A percentile compares a stretch with the other conserved stretches of the same genome.
phyloP scores from a whole-genome alignment of 257 asterid genomes.

The Verbena officinalis region DNA sequence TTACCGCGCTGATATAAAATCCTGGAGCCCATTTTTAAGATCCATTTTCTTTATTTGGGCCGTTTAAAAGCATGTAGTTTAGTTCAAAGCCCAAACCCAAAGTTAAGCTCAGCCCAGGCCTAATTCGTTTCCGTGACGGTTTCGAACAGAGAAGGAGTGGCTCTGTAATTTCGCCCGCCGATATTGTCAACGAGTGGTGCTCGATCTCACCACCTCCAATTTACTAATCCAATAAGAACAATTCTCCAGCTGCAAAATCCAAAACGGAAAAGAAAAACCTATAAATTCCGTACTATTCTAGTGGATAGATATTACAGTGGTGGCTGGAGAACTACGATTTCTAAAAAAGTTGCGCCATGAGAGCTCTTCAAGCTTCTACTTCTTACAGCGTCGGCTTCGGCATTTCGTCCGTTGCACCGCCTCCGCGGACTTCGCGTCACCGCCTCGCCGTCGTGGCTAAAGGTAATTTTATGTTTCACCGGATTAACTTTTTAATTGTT shows the following conservation, averaged over 20 bases:
- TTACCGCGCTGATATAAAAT: not conserved
- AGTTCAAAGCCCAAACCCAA: slow-evolving; percentile 19
- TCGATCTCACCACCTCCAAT: slow-evolving; percentile 30
- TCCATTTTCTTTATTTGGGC: not conserved
- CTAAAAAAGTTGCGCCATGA: slow-evolving; percentile 49
- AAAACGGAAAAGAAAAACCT: not conserved
- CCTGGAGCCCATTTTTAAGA: not conserved
- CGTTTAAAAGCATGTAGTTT: not conserved
- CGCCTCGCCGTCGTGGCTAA: slow-evolving; percentile 49
- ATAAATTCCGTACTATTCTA: not conserved
- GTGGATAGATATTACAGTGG: slow-evolving; percentile 20
- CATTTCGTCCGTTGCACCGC: slow-evolving; percentile 47
- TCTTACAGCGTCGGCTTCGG: slow-evolving; percentile 69
- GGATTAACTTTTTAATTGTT: not conserved
- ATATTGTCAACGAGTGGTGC: slow-evolving; percentile 63
- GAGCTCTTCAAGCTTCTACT: slow-evolving; percentile 81
- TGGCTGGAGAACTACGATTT: slow-evolving; percentile 14
- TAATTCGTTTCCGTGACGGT: slow-evolving; percentile 10
- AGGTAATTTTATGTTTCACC: slow-evolving; percentile 38
- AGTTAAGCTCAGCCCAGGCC: slow-evolving; percentile 16
- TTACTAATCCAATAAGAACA: not conserved
- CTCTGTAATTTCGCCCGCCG: slow-evolving; percentile 33
- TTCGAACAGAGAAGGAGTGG: slow-evolving; percentile 33
- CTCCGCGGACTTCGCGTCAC: slow-evolving; percentile 46
- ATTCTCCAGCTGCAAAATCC: not conserved